These are phyloP conservation scores for Exsudoporus frostii DNA, from an alignment of 768 basidiomycete genomes.

Conservation along the genomic window DNA sequence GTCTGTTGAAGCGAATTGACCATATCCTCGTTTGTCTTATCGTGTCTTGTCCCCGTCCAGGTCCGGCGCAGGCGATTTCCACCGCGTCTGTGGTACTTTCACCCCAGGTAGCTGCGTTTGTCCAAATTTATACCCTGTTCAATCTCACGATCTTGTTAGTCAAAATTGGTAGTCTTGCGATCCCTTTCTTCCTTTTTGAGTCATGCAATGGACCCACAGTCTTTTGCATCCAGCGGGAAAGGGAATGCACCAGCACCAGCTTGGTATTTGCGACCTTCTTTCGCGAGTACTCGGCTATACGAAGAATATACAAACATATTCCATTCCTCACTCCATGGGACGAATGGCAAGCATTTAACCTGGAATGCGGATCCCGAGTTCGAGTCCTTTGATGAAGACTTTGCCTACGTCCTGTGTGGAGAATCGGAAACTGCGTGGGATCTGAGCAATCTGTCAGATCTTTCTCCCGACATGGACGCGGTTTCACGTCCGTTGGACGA, in stretches of 20 bases:
- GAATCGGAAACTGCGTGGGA: conserved; percentile 29
- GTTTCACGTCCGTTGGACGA: conserved; percentile 16
- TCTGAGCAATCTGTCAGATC: conserved; percentile 32
- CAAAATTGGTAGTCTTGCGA: conserved; percentile 71
- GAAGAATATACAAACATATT: conserved; percentile 50
- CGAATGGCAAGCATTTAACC: conserved; percentile 17
- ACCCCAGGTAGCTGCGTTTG: conserved; percentile 42
- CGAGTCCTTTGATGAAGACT: conserved; percentile 30
- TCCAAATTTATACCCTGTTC: not conserved
- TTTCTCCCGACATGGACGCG: conserved; percentile 14
- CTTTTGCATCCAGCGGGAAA: conserved; percentile 13
- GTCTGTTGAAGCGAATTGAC: conserved; percentile 30
- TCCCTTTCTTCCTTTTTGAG: conserved; percentile 70
- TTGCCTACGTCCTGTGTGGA: conserved; percentile 20
- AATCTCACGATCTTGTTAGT: conserved; percentile 41
- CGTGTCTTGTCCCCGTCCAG: conserved; percentile 9
- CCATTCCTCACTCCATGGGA: conserved; percentile 17
- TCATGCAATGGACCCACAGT: conserved; percentile 36
- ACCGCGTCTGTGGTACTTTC: conserved; percentile 66
- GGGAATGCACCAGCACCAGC: conserved; percentile 36
- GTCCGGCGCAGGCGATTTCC: conserved; percentile 45
- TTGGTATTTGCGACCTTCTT: conserved; percentile 67
- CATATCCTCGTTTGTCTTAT: not conserved
- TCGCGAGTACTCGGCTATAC: conserved; percentile 50
- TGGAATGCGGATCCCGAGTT: conserved; percentile 27